A percentile compares a stretch with the other conserved stretches of the same genome.
These are phyloP conservation scores for Quillaja saponaria DNA, from an alignment of 306 rosid species.

Conservation along the genomic window DNA sequence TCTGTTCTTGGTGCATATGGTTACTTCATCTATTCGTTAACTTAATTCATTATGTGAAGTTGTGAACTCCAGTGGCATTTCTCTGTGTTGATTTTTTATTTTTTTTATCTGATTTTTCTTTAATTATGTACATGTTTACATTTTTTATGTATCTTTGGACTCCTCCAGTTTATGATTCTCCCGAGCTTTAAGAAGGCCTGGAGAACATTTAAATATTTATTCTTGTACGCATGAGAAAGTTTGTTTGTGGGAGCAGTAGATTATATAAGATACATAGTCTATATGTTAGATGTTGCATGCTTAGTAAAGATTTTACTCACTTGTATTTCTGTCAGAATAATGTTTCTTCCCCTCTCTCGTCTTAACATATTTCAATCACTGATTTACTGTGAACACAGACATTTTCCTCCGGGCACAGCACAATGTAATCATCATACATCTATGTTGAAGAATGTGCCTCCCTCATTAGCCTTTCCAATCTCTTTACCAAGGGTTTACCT, in stretches of 20 bases:
- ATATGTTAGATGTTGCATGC: constrained; percentile 4
- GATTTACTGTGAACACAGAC: constrained; percentile 33
- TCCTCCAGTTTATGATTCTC: neutral
- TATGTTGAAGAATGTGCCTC: constrained; percentile 27
- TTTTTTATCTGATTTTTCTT: too few species aligned
- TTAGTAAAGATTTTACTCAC: constrained; percentile 16
- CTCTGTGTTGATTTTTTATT: too few species aligned
- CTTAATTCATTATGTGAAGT: too few species aligned
- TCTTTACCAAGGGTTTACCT: constrained; percentile 38
- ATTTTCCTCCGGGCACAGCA: constrained; percentile 21
- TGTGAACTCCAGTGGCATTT: too few species aligned
- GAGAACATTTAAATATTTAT: neutral
- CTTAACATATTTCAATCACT: constrained; percentile 31
- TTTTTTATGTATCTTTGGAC: neutral
- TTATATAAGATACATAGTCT: neutral
- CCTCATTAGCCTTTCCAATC: constrained; percentile 29
- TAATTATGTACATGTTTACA: too few species aligned
- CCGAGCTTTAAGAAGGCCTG: neutral
- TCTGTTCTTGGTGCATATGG: too few species aligned
- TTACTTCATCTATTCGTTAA: too few species aligned
- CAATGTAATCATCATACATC: constrained; percentile 36
- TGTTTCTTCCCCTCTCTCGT: constrained; percentile 37
- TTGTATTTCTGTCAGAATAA: constrained; percentile 46
- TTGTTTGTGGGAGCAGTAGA: neutral
- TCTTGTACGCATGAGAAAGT: neutral